Base-by-base conservation (phyloP, 148 eudicot genomes). In the Camellia lanceoleosa region DNA sequence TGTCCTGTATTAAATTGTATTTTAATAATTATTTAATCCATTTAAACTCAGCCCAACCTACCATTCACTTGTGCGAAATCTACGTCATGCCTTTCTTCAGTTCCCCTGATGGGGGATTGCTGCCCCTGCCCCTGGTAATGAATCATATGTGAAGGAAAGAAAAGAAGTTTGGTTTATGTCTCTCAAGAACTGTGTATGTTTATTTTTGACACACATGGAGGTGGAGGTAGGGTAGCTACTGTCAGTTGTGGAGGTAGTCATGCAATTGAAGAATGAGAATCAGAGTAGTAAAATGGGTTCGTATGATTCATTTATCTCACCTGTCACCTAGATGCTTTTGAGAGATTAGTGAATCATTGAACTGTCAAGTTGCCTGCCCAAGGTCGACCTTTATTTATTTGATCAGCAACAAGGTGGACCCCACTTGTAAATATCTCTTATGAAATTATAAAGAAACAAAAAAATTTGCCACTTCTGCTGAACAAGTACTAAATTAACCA, bases 81-180 rank as follows among this genome's bases (percentile, higher is more conserved):
- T 30, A 30, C 1, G 38, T 30, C 1, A 30, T 30, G 38, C 38
- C 38, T 30, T 30, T 30, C 38, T 30, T 23, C 30, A 23, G 30
- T 23, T 23, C 30, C 30, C 30, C 30, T 0, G 0, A 23, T 23
- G 30, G 30, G 30, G 30, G 30, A 23, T 23, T 30, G 38, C 38
- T 30, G 38, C 38, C 38, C 1, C 38, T 30, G 38, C 38, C 38
- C 38, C 78, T 59, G 52, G 66, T 58, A n/a, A 19, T 43, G 19
- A 47, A 42, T 72, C 23, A 18, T 44, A 18, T 3, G 44, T 69
- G 44, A 3, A 15, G 73, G 46, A 69, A 69, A 69, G 23, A 44
- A 69, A 44, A 42, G 49, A 68, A 68, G 19, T 44, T 69, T 69
- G 23, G 73, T 69, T 69, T 69, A 44, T 19, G 54, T 69, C 73